These are phyloP conservation scores for Taphrina pruni DNA, from an alignment of 1,139 yeast genomes.

Conservation along the genomic window DNA sequence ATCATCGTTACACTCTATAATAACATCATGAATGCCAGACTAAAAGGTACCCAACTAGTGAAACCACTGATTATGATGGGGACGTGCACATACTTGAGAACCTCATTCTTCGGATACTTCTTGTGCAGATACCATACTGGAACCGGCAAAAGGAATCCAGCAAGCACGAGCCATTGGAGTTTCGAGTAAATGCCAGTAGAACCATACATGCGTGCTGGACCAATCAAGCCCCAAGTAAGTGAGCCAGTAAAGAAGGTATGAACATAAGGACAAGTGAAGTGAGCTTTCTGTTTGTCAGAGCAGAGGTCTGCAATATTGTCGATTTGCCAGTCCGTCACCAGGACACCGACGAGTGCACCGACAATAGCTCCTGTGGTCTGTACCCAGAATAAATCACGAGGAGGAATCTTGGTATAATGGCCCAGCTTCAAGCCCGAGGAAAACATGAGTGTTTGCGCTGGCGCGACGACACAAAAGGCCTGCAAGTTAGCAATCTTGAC, in stretches of 20 bases:
- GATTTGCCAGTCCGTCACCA: conserved; percentile 62
- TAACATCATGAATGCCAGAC: conserved; percentile 48
- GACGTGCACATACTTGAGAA: conserved; percentile 56
- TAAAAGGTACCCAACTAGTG: conserved; percentile 61
- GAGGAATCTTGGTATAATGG: conserved; percentile 68
- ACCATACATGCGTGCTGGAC: conserved; percentile 60
- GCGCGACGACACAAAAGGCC: conserved; percentile 64
- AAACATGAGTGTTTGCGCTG: conserved; percentile 63
- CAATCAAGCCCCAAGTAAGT: conserved; percentile 60
- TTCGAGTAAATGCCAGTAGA: conserved; percentile 23
- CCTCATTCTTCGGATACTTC: conserved; percentile 33
- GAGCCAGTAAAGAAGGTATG: conserved; percentile 4
- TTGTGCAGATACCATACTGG: conserved; percentile 52
- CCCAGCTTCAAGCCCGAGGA: conserved; percentile 66
- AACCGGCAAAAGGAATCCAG: conserved; percentile 59
- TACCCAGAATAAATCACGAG: conserved; percentile 63
- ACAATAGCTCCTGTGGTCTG: conserved; percentile 55
- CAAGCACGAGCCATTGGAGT: conserved; percentile 57
- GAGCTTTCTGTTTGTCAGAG: conserved; percentile 54
- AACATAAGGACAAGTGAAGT: conserved; percentile 46
- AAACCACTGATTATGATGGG: conserved; percentile 62
- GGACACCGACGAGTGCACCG: conserved; percentile 56
- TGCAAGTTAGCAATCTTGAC: not conserved
- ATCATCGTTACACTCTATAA: too few relatives aligned
- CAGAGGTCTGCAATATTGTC: conserved; percentile 52